Evolutionary conservation across 768 basidiomycete species (phyloP), one percentile per base, ranked within the genome.

Genomic region (Lactarius pseudohatsudake): DNA sequence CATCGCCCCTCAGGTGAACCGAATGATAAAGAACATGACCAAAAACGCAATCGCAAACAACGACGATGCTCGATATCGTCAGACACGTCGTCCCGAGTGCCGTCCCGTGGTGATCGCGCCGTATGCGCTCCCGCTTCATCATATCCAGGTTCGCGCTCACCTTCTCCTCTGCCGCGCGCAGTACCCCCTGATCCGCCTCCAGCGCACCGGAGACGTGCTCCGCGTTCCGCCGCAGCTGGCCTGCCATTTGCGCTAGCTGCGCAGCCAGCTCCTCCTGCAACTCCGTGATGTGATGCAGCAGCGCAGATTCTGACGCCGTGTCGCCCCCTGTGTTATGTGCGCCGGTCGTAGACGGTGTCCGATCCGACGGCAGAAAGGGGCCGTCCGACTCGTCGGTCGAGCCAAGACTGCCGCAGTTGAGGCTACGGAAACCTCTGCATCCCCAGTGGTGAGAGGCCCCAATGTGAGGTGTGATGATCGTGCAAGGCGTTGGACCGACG

Each of bases 241-340:
- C 32, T 32, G 32, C 32, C 95, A 98, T 96, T 62, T 85, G 75
- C 0, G 87, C 87, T 38, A 95, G 84, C 72, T 92, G 88, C 9
- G 20, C 88, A 84, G 66, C 34, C 34, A 34, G 34, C 34, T 34
- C 34, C 34, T 85, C 82, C 71, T 85, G 81, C 28, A 84, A 75
- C 3, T 0, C 32, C 32, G 28, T 28, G 28, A 1, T 28, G 28
- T 28, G 28, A 1, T 28, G 28, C 28, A 28, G 28, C 2, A 28
- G 28, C 28, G 79, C 76, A 4, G 80, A 79, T 22, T 72, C 71
- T 13, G 75, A 70, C 9, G 72, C 74, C 3, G 72, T 67, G 2
- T 75, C 64, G 9, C 76, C 66, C 69, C 28, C 67, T 59, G 38
- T 61, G 45, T 16, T 32, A 7, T 32, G 18, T 20, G 34, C 34